Conservation (phyloP, 805 yeast genomes). For the Saturnispora galanensis region DNA sequence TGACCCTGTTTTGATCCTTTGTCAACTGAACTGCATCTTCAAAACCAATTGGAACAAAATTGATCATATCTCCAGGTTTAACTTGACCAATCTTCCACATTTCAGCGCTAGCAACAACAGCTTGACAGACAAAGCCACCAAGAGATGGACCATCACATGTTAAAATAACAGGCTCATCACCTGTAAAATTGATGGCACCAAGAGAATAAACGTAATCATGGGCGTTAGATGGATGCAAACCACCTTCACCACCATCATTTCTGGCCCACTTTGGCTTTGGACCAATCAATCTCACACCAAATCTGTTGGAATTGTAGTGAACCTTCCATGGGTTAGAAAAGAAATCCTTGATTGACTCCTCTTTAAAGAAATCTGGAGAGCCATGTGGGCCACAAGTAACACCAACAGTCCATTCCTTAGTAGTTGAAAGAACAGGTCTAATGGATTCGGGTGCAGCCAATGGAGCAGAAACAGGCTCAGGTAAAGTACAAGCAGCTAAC, state of each 20-base stretch:
- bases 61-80: constrained; percentile 83
- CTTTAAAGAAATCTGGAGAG: constrained; percentile 84
- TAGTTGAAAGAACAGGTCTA: constrained; percentile 41
- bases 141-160: constrained; percentile 97
- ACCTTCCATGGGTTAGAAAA: constrained; percentile 81
- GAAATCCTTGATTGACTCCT: constrained; percentile 66
- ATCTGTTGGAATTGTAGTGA: constrained; percentile 93
- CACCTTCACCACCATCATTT: constrained; percentile 94
- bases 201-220: constrained; percentile 95
- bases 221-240: constrained; percentile 96
- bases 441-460: constrained; percentile 41
- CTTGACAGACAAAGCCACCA: constrained; percentile 96
- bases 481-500: constrained; percentile 55
- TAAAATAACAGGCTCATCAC: constrained; percentile 95
- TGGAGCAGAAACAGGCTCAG: constrained; percentile 64
- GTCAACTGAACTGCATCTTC: constrained; percentile 60
- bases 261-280: constrained; percentile 98
- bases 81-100: constrained; percentile 99
- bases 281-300: constrained; percentile 89
- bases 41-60: constrained; percentile 68
- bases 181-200: constrained; percentile 96
- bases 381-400: constrained; percentile 98
- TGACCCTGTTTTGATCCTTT: constrained; percentile 45
- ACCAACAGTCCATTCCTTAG: constrained; percentile 70
- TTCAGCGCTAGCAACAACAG: constrained; percentile 91